Evolutionary conservation across 2,329 filamentous ascomycete species (phyloP).

Genomic region (Apiospora aurea): DNA sequence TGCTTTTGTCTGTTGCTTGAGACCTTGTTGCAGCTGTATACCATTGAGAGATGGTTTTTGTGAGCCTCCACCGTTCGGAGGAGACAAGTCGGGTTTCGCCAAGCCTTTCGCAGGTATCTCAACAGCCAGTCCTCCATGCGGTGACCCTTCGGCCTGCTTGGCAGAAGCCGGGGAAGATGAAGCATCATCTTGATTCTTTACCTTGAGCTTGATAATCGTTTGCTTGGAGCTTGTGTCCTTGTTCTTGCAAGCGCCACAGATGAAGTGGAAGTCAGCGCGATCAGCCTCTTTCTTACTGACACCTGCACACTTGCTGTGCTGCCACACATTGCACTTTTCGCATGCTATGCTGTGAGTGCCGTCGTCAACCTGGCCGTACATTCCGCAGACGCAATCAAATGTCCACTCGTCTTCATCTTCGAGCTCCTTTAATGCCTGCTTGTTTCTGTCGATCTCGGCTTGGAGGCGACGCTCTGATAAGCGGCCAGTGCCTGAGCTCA

Average conservation of each 20-base stretch:
- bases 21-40: constrained; percentile 31
- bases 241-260: constrained; percentile 81
- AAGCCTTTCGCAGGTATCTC: constrained; percentile 35
- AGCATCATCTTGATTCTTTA: constrained; percentile 43
- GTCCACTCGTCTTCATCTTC: constrained; percentile 79
- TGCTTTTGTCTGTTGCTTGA: constrained; percentile 29
- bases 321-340: constrained; percentile 94
- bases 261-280: constrained; percentile 83
- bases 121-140: constrained; percentile 29
- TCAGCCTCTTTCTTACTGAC: constrained; percentile 83
- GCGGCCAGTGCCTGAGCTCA: constrained; percentile 62
- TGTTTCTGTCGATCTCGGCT: constrained; percentile 80
- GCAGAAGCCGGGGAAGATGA: constrained; percentile 35
- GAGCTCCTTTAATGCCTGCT: constrained; percentile 77
- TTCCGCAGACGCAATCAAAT: constrained; percentile 92
- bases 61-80: constrained; percentile 21
- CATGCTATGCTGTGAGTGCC: constrained; percentile 93
- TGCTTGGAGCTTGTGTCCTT: constrained; percentile 67
- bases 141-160: constrained; percentile 34
- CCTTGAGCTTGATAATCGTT: constrained; percentile 62
- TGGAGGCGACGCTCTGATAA: constrained; percentile 83
- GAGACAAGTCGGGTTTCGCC: constrained; percentile 29
- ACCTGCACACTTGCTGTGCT: constrained; percentile 91
- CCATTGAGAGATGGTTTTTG: constrained; percentile 17
- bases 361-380: constrained; percentile 92